Percentiles rank a stretch among this genome's conserved stretches.
Evolutionary conservation across 2,329 filamentous ascomycete species (phyloP).

Genomic region (Aspergillus floridensis): DNA sequence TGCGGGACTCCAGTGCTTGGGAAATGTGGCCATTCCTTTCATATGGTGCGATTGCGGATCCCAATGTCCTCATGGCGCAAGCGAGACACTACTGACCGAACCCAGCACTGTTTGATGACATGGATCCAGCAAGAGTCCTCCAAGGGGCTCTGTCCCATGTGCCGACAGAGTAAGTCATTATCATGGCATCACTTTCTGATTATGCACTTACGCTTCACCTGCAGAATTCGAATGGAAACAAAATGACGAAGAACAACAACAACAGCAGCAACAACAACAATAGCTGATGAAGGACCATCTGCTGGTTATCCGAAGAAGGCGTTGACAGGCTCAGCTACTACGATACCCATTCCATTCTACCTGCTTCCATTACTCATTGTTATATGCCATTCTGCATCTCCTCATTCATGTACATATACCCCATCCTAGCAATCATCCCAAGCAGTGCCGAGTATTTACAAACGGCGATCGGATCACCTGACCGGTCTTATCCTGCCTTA

Average conservation of each 20-base stretch:
- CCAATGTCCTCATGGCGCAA: slow-evolving; percentile 8
- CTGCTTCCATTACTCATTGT: slow-evolving; percentile 7
- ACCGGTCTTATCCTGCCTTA: slow-evolving; percentile 7
- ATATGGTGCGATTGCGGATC: slow-evolving; percentile 65
- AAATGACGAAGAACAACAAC: slow-evolving; percentile 31
- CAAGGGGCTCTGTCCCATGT: slow-evolving; percentile 96
- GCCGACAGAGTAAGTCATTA: slow-evolving; percentile 71
- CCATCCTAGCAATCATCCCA: not conserved
- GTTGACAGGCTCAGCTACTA: slow-evolving; percentile 11
- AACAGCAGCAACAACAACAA: not conserved
- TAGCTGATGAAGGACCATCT: not conserved
- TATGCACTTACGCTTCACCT: slow-evolving; percentile 16
- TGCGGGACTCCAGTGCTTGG: slow-evolving; percentile 67
- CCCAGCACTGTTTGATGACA: slow-evolving; percentile 76
- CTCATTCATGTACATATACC: not conserved
- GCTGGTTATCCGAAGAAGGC: not conserved
- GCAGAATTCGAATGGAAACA: slow-evolving; percentile 56
- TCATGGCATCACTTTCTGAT: not conserved
- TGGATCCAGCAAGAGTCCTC: slow-evolving; percentile 96
- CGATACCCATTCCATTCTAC: slow-evolving; percentile 20
- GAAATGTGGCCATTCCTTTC: slow-evolving; percentile 95
- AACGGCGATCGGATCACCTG: slow-evolving; percentile 1
- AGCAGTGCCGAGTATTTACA: not conserved
- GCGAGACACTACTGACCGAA: slow-evolving; percentile 5
- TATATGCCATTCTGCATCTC: not conserved